These are phyloP conservation scores for Syncephalastrum sp. DNA, from an alignment of 371 early-diverging fungal species.

Conservation along the genomic window DNA sequence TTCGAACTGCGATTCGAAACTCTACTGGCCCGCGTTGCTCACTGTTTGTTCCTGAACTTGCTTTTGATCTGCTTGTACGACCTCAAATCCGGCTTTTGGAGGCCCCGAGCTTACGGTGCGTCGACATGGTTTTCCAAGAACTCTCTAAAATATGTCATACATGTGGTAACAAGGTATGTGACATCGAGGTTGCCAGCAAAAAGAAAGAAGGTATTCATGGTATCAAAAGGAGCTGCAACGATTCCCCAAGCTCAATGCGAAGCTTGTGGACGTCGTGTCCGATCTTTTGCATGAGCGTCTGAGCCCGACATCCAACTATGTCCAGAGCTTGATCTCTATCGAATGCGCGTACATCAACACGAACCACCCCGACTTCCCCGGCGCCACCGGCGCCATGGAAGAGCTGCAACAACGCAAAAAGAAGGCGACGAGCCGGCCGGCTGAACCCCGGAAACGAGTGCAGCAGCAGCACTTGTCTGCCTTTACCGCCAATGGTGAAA, in stretches of 20 bases:
- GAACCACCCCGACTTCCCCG: slow-evolving; percentile 90
- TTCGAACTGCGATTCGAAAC: slow-evolving; percentile 90
- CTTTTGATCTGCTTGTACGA: slow-evolving; percentile 88
- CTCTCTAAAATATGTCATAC: slow-evolving; percentile 85
- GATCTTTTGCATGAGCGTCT: slow-evolving; percentile 78
- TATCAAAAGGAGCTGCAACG: slow-evolving; percentile 55
- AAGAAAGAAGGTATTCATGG: background rate
- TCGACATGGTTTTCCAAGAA: slow-evolving; percentile 87
- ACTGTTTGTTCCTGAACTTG: slow-evolving; percentile 87
- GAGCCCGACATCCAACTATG: slow-evolving; percentile 68
- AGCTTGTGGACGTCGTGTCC: slow-evolving; percentile 75
- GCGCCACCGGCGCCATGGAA: slow-evolving; percentile 73
- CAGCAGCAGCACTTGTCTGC: background rate
- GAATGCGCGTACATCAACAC: slow-evolving; percentile 92
- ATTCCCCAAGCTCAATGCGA: slow-evolving; percentile 79
- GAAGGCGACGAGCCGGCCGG: background rate
- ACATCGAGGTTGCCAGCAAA: background rate
- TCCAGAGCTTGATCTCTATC: slow-evolving; percentile 81
- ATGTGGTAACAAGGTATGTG: slow-evolving; percentile 73
- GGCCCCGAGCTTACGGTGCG: slow-evolving; percentile 83
- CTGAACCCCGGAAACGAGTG: background rate
- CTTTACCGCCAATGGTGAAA: slow-evolving; percentile 3
- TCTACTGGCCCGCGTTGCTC: slow-evolving; percentile 86
- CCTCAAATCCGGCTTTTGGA: slow-evolving; percentile 82
- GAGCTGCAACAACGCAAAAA: slow-evolving; percentile 41